Percentiles rank a stretch among this genome's conserved stretches.
Conservation (phyloP, 257 asterid species). For the Solanum pinnatisectum region DNA sequence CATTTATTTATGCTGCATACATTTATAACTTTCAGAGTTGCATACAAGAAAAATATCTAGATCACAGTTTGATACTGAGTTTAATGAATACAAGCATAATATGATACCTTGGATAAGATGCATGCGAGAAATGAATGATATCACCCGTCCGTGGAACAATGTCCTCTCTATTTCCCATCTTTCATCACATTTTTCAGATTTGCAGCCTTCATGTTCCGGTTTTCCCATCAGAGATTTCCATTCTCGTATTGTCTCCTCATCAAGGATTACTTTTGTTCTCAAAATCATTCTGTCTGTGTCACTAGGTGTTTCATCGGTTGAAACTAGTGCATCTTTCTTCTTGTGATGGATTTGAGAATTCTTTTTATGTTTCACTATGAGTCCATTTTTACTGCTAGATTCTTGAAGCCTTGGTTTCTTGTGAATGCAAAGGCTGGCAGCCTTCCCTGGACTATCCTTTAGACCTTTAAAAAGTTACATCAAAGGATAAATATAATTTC, state of each 20-base stretch:
- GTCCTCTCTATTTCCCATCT: constrained; percentile 70
- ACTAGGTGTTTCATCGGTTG: neutral
- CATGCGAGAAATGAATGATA: constrained; percentile 67
- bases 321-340: neutral
- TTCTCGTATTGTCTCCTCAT: constrained; percentile 55
- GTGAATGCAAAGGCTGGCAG: neutral
- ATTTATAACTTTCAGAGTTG: neutral
- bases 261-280: constrained; percentile 46
- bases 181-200: constrained; percentile 34
- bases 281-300: neutral
- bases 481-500: neutral
- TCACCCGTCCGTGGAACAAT: constrained; percentile 52
- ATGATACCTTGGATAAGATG: constrained; percentile 65
- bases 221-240: constrained; percentile 59
- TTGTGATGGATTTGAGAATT: neutral
- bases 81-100: neutral
- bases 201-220: constrained; percentile 44
- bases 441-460: neutral
- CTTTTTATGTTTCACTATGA: neutral
- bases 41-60: neutral
- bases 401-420: neutral
- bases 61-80: neutral
- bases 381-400: neutral
- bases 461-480: neutral
- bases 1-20: neutral